These are phyloP conservation scores for Fragilariopsis cylindrus DNA, from an alignment of 108 stramenopile genomes.

Conservation along the genomic window DNA sequence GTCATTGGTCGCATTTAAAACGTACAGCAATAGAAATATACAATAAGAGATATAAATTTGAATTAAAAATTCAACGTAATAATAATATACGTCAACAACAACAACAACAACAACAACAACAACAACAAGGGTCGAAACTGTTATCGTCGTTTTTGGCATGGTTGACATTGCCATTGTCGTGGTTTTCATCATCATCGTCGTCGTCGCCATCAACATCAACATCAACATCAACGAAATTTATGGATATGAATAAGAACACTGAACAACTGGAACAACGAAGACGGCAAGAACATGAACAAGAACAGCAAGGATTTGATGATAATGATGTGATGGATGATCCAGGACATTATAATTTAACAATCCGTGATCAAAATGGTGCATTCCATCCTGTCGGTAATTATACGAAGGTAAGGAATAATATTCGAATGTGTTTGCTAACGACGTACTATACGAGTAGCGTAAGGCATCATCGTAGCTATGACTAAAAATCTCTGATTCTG, in stretches of 20 bases:
- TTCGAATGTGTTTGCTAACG: too few relatives aligned
- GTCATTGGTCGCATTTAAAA: slow-evolving; percentile 38
- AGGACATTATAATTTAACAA: neutral
- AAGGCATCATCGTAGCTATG: too few relatives aligned
- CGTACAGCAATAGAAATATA: neutral
- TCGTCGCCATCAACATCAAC: neutral
- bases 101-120: neutral
- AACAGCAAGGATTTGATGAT: neutral
- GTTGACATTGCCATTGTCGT: too few relatives aligned
- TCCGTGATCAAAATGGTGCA: neutral
- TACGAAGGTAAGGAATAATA: neutral
- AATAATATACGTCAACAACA: neutral
- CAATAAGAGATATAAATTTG: too few relatives aligned
- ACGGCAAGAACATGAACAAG: neutral
- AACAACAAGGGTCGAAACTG: neutral
- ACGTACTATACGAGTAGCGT: too few relatives aligned
- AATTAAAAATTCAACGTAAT: too few relatives aligned
- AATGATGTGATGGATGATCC: neutral
- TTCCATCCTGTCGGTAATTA: slow-evolving; percentile 8
- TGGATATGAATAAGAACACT: too few relatives aligned
- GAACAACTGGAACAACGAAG: too few relatives aligned
- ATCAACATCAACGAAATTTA: neutral
- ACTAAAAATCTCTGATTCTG: too few relatives aligned
- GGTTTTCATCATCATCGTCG: too few relatives aligned
- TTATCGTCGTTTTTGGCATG: neutral